Base-by-base conservation (phyloP, 192 early-diverging fungal species). In the Spinellus fusiger region DNA sequence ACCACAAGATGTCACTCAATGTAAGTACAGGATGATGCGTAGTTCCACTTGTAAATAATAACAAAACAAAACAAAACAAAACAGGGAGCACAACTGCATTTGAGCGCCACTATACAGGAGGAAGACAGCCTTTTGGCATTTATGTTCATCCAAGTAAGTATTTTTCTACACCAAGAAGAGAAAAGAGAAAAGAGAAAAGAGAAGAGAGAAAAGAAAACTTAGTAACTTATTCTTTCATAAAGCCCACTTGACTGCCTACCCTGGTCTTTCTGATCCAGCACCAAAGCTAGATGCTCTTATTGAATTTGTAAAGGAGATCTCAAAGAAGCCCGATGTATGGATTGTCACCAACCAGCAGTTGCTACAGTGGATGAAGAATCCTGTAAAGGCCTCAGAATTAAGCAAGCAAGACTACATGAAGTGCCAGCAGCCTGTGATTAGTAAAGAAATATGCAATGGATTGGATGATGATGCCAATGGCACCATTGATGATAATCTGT, bases 281-380 rank as follows among this genome's bases (percentile, higher is more conserved):
- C 38, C 35, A 29, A 53, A 69, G 0, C 35, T 73, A 3, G 33
- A 49, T 8, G 27, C 67, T 8, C 67, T 79, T 49, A 62, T 68
- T 20, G 62, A 59, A 0, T 81, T 88, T 51, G 69, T 88, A 25
- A 54, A 70, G 16, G 77, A 65, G 56, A 70, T 73, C 8, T 37
- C 74, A 28, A 50, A 66, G 18, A 64, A 75, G 32, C 70, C 75
- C 22, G 80, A 88, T 68, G 80, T 82, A 10, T 88, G 84, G 81
- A 80, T 87, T 68, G 79, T 88, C 2, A 88, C 84, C 37, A 74
- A 73, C 57, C 74, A 76, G 32, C 86, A 88, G 61, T 48, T 88
- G 49, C 66, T 88, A 23, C 59, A 82, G 55, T 88, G 85, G 75
- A 87, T 88, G 82, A 70, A 86, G 66, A 87, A 88, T 63, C 86